These are phyloP conservation scores for Aspergillus novofumigatus DNA, from an alignment of 2,329 filamentous ascomycete genomes.

Conservation along the genomic window DNA sequence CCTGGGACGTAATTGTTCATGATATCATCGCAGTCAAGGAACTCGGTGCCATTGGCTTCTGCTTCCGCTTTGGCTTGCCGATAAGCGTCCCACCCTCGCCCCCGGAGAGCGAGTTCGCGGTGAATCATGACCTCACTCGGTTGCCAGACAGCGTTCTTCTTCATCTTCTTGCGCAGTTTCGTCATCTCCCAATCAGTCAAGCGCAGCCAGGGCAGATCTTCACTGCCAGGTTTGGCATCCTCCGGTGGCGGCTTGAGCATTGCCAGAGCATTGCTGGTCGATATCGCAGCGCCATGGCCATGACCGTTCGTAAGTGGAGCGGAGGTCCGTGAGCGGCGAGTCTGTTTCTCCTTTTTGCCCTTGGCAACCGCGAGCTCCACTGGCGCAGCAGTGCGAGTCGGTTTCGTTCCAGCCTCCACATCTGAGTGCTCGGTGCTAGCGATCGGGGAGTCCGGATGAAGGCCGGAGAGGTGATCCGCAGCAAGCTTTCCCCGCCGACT, in stretches of 20 bases:
- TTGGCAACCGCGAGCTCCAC: constrained; percentile 17
- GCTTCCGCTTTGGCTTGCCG: constrained; percentile 48
- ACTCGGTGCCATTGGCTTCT: constrained; percentile 48
- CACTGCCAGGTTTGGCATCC: constrained; percentile 57
- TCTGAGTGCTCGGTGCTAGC: constrained; percentile 46
- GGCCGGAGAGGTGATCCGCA: constrained; percentile 33
- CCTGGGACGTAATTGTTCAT: constrained; percentile 36
- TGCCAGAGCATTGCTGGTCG: constrained; percentile 59
- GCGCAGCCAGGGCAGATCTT: constrained; percentile 59
- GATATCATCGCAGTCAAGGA: constrained; percentile 54
- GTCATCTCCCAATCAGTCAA: constrained; percentile 66
- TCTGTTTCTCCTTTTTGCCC: constrained; percentile 42
- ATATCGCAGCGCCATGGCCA: constrained; percentile 44
- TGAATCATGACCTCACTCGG: constrained; percentile 65
- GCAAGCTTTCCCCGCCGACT: constrained; percentile 33
- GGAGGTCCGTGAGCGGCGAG: constrained; percentile 21
- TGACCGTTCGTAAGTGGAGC: constrained; percentile 1
- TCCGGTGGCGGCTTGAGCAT: constrained; percentile 56
- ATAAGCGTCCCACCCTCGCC: constrained; percentile 51
- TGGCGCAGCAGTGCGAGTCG: constrained; percentile 17
- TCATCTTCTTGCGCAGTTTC: constrained; percentile 63
- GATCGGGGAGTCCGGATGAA: constrained; percentile 44
- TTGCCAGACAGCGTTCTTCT: constrained; percentile 67
- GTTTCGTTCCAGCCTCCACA: constrained; percentile 32
- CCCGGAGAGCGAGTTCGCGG: constrained; percentile 57